Base-by-base conservation (phyloP, 2,329 filamentous ascomycete species). In the Aspergillus bombycis region DNA sequence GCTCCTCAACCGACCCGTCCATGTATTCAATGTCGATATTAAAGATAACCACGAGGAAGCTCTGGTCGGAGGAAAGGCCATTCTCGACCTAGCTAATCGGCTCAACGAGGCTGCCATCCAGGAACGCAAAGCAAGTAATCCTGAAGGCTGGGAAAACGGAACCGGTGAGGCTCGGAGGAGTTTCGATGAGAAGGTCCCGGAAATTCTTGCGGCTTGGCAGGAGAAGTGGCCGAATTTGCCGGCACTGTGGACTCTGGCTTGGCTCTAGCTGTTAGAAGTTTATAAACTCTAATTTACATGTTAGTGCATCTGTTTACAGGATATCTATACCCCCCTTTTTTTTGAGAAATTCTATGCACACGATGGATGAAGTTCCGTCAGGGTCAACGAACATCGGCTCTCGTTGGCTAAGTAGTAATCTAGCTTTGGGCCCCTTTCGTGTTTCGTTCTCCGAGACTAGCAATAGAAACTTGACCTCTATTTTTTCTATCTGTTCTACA, bases 11-110 rank as follows among this genome's bases (percentile, higher is more conserved):
- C 85, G 93, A 2, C 94, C 95, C 0, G 95, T 99, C 0, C 95
- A 99, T 75, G 92, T 99, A 62, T 96, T 99, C 83, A 99, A 99
- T 72, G 91, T 99, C 60, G 95, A 99, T 76, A 99, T 99, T 74
- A 94, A 91, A 78, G 95, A 99, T 80, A 99, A 98, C 74, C 95
- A 98, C 74, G 94, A 99, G 77, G 95, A 99, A 79, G 95, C 95
- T 0, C 84, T 94, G 26, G 86, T 97, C 2, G 95, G 95, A 11
- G 95, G 95, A 1, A 88, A 90, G 69, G 95, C 92, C 52, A 99
- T 99, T 63, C 84, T 98, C 43, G 95, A 99, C 74, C 84, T 99
- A 41, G 95, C 95, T 0, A 88, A 94, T 73, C 88, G 88, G 36
- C 81, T 99, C 64, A 98, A 98, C 74, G 86, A 87, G 21, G 91